These are phyloP conservation scores for Pistacia integerrima DNA, from an alignment of 345 rosid genomes.

Conservation along the genomic window DNA sequence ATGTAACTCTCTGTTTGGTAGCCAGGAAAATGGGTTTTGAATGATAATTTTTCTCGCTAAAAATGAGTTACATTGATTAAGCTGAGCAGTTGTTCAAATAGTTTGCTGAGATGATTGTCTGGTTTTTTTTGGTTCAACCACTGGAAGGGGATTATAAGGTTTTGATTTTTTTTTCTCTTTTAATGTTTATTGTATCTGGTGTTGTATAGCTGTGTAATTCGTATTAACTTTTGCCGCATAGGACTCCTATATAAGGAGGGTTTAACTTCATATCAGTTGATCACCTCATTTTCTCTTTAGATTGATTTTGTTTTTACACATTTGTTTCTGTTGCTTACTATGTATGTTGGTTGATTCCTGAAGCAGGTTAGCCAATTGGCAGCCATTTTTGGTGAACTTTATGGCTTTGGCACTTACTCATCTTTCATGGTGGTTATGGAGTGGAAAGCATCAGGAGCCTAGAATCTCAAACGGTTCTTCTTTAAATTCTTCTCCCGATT, in stretches of 20 bases:
- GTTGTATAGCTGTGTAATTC: neutral
- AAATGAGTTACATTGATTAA: neutral
- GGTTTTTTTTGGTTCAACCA: neutral
- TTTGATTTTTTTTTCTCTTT: neutral
- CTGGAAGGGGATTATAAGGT: neutral
- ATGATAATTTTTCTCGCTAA: neutral
- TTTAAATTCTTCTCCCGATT: conserved; percentile 38
- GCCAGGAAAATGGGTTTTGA: neutral
- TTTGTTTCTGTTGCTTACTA: neutral
- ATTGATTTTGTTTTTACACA: neutral
- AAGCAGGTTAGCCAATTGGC: conserved; percentile 16
- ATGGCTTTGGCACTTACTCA: conserved; percentile 66
- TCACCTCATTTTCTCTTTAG: neutral
- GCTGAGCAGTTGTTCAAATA: neutral
- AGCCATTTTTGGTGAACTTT: conserved; percentile 10
- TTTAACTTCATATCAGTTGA: neutral
- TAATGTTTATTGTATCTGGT: neutral
- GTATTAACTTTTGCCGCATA: neutral
- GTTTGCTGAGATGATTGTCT: neutral
- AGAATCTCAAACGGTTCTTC: conserved; percentile 44
- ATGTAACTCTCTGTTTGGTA: neutral
- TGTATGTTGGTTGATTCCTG: conserved; percentile 1
- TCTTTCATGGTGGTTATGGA: conserved; percentile 68
- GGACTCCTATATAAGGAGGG: conserved; percentile 10
- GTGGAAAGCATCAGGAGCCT: conserved; percentile 59